Evolutionary conservation across 108 stramenopile genomes (phyloP), one percentile per base, ranked within the genome.

Genomic region (Cyclotella kingstonii): DNA sequence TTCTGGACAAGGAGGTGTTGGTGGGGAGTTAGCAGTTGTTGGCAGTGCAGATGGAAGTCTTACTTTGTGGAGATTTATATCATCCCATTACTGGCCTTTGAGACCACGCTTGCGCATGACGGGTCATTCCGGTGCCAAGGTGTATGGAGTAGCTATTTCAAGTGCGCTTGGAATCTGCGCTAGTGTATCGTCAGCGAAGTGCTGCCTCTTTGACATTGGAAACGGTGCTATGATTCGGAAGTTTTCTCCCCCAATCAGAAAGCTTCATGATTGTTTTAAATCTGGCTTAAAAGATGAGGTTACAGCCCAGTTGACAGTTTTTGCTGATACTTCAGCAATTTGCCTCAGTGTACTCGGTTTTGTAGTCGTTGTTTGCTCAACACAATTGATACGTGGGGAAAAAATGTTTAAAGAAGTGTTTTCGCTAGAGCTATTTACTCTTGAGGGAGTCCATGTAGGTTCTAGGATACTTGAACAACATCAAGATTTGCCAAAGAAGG

Each of bases 1-100:
- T 22, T 81, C 86, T 23, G 87, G 90, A 21, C 82, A 87, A 54
- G 90, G 89, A 10, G 90, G 87, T 29, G 89, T 87, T 14, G 93
- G 89, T 6, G 93, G 93, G 23, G 94, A 91, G 59, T 71, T 95
- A 10, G 84, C 85, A n/a, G 77, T 95, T 51, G 79, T 90, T 48
- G 94, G 87, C 14, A 87, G 89, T 70, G 76, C 73, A 12, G 90
- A 92, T 67, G 94, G 90, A 40, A 75, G 72, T 45, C 80, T 83
- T 27, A 85, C 83, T 5, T 58, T 95, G 44, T 91, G 89, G 94
- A 67, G 94, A 30, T 90, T 90, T 54, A 90, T 90, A 73, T 90
- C 90, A n/a, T 87, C 84, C 17, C 90, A 90, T 43, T 89, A 84
- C 65, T 76, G 90, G 45, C 93, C 89, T 1, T 50, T 94, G 52